Evolutionary conservation across 306 rosid genomes (phyloP).

Genomic region (Lathyrus aphaca): DNA sequence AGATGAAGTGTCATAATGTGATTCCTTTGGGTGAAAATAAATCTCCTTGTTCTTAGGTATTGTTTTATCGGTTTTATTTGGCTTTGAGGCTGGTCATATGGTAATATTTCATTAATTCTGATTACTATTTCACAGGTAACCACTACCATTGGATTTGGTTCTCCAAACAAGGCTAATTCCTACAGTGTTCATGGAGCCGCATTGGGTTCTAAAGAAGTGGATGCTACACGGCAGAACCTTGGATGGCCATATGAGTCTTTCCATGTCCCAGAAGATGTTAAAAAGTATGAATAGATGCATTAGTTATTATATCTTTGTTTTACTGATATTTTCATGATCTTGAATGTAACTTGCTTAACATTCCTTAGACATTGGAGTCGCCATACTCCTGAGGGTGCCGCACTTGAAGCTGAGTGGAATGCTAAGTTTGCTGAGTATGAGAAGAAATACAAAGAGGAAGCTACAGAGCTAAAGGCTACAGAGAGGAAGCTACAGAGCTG

Average conservation of each 20-base stretch:
- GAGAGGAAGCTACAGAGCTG: too few relatives aligned
- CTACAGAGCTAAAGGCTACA: too few relatives aligned
- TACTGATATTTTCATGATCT: conserved; percentile 37
- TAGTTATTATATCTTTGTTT: conserved; percentile 11
- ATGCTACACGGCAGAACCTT: conserved; percentile 93
- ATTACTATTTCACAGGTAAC: too few relatives aligned
- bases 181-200: conserved; percentile 95
- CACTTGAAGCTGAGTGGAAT: conserved; percentile 90
- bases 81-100: too few relatives aligned
- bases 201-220: conserved; percentile 94
- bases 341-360: conserved; percentile 31
- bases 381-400: conserved; percentile 69
- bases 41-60: too few relatives aligned
- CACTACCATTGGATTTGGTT: too few relatives aligned
- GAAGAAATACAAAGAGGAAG: too few relatives aligned
- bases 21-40: too few relatives aligned
- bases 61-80: too few relatives aligned
- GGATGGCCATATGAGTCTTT: conserved; percentile 99
- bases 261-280: conserved; percentile 98
- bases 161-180: conserved; percentile 99
- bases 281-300: too few relatives aligned
- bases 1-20: too few relatives aligned
- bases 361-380: conserved; percentile 87
- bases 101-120: too few relatives aligned
- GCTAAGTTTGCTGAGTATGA: conserved; percentile 86